phyloP scores from a whole-genome alignment of 164 flowering plant genomes.

The Tetracentron sinense region DNA sequence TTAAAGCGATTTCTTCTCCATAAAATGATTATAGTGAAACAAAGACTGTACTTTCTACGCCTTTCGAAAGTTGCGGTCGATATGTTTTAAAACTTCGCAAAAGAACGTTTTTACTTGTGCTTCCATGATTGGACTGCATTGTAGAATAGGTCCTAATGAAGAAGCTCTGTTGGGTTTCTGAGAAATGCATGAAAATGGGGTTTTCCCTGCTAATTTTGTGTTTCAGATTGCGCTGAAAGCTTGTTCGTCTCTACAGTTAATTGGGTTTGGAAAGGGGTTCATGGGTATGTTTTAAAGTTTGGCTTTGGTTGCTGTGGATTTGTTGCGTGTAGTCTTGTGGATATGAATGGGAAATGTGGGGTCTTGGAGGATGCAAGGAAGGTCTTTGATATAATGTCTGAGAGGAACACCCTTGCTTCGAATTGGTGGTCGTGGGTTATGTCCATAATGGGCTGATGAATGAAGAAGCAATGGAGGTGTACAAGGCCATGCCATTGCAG shows the following conservation, averaged over 20 bases:
- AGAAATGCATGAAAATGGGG: conserved; percentile 50
- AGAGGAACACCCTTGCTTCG: conserved; percentile 62
- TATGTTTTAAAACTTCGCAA: conserved; percentile 34
- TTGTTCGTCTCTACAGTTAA: conserved; percentile 47
- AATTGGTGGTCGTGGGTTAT: conserved; percentile 61
- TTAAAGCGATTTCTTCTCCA: conserved; percentile 37
- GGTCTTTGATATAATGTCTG: conserved; percentile 54
- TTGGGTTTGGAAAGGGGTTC: conserved; percentile 60
- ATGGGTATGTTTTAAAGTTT: conserved; percentile 62
- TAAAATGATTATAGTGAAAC: conserved; percentile 60
- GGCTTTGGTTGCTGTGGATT: conserved; percentile 53
- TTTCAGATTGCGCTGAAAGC: conserved; percentile 66
- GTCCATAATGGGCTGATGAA: conserved; percentile 65
- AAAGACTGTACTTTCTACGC: conserved; percentile 61
- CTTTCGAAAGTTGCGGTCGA: conserved; percentile 22
- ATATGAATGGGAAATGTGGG: conserved; percentile 85
- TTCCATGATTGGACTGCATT: conserved; percentile 59
- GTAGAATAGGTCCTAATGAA: conserved; percentile 43
- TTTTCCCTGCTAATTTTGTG: conserved; percentile 61
- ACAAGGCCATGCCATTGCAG: conserved; percentile 68
- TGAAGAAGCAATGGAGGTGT: conserved; percentile 48
- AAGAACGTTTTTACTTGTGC: conserved; percentile 76
- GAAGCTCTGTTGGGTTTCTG: conserved; percentile 43
- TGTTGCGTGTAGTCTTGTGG: conserved; percentile 64
- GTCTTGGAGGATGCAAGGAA: conserved; percentile 45